Evolutionary conservation across 495 filamentous ascomycete species (phyloP).

Genomic region (Tetracladium marchalianum): DNA sequence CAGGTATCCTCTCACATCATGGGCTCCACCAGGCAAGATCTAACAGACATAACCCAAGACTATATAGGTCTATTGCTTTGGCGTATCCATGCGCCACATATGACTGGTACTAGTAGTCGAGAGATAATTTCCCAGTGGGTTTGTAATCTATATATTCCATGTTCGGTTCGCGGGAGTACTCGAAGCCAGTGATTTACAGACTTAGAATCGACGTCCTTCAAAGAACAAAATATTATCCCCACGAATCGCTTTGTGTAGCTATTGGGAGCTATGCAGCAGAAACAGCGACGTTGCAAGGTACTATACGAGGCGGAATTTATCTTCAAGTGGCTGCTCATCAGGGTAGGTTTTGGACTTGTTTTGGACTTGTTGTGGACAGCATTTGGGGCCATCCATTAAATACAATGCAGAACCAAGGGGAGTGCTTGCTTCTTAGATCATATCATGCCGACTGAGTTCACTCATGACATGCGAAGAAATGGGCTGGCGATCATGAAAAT

Average conservation of each 20-base stretch:
- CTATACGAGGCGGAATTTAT: slow-evolving; percentile 23
- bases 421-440: no score
- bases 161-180: neutral
- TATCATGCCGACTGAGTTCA: no score
- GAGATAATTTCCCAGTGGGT: no score
- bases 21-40: neutral
- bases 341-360: no score
- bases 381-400: no score
- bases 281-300: slow-evolving; percentile 25
- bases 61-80: neutral
- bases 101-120: no score
- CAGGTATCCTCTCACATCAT: neutral
- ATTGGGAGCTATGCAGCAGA: slow-evolving; percentile 29
- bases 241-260: slow-evolving; percentile 29
- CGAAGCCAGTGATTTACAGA: slow-evolving; percentile 28
- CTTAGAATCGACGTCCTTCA: slow-evolving; percentile 13
- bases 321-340: slow-evolving; percentile 26
- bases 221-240: slow-evolving; percentile 27
- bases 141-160: no score
- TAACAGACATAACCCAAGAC: neutral
- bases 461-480: no score
- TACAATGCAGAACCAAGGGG: no score
- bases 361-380: no score
- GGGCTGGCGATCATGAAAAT: no score
- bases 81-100: neutral